These are phyloP conservation scores for Kodamaea suecica DNA, from an alignment of 1,139 yeast genomes.

Conservation along the genomic window DNA sequence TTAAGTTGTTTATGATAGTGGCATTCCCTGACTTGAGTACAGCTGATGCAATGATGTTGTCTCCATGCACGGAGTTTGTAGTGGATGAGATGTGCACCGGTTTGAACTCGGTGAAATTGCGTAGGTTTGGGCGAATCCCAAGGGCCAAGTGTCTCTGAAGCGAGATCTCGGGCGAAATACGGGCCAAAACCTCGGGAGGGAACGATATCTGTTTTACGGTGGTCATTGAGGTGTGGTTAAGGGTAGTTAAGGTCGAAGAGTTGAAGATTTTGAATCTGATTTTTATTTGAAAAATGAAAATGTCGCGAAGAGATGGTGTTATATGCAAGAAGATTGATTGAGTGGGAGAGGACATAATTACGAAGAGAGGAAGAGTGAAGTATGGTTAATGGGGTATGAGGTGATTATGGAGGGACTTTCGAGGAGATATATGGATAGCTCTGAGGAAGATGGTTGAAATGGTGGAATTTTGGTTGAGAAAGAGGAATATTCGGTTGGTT, in stretches of 20 bases:
- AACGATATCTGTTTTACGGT: constrained; percentile 46
- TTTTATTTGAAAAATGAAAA: too few species aligned
- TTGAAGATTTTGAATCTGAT: not conserved
- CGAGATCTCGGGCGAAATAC: constrained; percentile 83
- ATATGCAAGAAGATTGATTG: too few species aligned
- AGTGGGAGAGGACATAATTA: too few species aligned
- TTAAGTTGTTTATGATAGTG: constrained; percentile 69
- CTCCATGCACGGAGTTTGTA: constrained; percentile 34
- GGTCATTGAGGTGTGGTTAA: constrained; percentile 1
- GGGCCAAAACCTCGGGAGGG: constrained; percentile 78
- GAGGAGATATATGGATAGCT: too few species aligned
- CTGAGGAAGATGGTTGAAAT: too few species aligned
- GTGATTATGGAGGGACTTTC: too few species aligned
- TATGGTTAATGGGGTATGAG: too few species aligned
- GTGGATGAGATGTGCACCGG: constrained; percentile 45
- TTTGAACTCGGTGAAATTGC: constrained; percentile 72
- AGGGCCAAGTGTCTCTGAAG: constrained; percentile 71
- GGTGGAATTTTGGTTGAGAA: too few species aligned
- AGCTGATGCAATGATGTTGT: constrained; percentile 64
- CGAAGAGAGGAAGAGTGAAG: too few species aligned
- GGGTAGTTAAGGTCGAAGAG: too few species aligned
- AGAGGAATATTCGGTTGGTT: too few species aligned
- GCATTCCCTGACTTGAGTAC: constrained; percentile 74
- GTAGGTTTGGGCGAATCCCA: constrained; percentile 70
- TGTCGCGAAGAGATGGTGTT: too few species aligned